Base-by-base conservation (phyloP, 192 early-diverging fungal genomes). In the Backusella sp. region DNA sequence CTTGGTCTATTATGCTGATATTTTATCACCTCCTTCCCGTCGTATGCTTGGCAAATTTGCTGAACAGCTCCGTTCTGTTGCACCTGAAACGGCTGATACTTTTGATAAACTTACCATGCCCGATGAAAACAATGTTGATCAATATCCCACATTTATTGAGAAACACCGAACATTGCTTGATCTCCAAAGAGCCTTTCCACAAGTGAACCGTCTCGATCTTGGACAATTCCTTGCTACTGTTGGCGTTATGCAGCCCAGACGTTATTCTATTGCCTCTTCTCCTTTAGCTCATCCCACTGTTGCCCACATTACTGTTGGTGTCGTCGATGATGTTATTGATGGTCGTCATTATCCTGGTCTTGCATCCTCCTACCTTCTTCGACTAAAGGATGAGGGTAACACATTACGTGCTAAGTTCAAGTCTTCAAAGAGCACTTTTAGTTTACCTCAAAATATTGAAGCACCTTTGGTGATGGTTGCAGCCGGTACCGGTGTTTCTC, bases 401-500 rank as follows among this genome's bases (percentile, higher is more conserved):
- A 26, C 37, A 46, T 14, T 82, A 1, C 75, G 78, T 41, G 82
- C 78, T 3, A 15, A 35, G 2, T 44, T 83, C 44, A 83, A 83
- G 39, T 79, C 78, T 3, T 68, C 75, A 66, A 79, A 79, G 77
- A 73, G 71, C 21, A 66, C 71, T 1, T 97, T 96, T 85, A 79
- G 77, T 4, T 82, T 97, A 77, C 93, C 94, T 14, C 52, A 49
- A 1, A 84, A 89, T 68, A 74, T 81, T 32, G 73, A 76, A 21
- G 83, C 76, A 9, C 94, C 95, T 5, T 86, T 97, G 6, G 87
- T 98, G 26, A 94, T 98, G 94, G 90, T 98, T 65, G 93, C 90
- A 1, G 93, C 97, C 6, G 98, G 97, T 34, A 98, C 98, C 0
- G 98, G 98, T 11, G 84, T 99, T 3, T 90, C 96, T 21, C 97